These are phyloP conservation scores for Leccinum truebloodii DNA, from an alignment of 768 basidiomycete genomes.

Conservation along the genomic window DNA sequence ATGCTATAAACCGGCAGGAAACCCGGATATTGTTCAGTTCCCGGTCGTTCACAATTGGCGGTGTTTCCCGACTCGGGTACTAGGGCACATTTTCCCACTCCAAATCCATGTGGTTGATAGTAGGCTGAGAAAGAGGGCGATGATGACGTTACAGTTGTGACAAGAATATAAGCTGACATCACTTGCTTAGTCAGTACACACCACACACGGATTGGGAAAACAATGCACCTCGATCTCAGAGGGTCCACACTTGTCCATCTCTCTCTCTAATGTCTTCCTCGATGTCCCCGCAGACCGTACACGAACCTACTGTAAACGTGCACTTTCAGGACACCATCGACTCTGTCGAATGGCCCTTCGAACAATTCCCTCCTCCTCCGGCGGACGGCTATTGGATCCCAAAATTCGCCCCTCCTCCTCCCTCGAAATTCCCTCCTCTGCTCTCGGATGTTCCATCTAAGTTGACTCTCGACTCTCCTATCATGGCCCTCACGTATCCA, in stretches of 20 bases:
- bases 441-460: slow-evolving; percentile 10
- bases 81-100: slow-evolving; percentile 5
- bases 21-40: not conserved
- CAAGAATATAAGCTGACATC: not conserved
- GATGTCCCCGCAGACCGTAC: slow-evolving; percentile 2
- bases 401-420: slow-evolving; percentile 20
- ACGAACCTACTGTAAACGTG: not conserved
- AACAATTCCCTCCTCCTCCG: slow-evolving; percentile 31
- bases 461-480: slow-evolving; percentile 24
- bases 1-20: not conserved
- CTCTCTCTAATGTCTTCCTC: slow-evolving; percentile 7
- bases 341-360: slow-evolving; percentile 28
- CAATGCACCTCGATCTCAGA: not conserved
- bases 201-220: not conserved
- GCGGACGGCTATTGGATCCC: slow-evolving; percentile 28
- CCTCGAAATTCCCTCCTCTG: slow-evolving; percentile 16
- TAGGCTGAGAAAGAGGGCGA: not conserved
- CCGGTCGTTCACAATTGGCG: not conserved
- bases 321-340: not conserved
- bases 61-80: slow-evolving; percentile 1
- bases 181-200: not conserved
- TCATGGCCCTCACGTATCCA: slow-evolving; percentile 31
- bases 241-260: not conserved
- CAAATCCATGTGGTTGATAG: not conserved
- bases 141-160: not conserved